Evolutionary conservation across 129 eudicot genomes (phyloP).

Genomic region (Solidago caesia): DNA sequence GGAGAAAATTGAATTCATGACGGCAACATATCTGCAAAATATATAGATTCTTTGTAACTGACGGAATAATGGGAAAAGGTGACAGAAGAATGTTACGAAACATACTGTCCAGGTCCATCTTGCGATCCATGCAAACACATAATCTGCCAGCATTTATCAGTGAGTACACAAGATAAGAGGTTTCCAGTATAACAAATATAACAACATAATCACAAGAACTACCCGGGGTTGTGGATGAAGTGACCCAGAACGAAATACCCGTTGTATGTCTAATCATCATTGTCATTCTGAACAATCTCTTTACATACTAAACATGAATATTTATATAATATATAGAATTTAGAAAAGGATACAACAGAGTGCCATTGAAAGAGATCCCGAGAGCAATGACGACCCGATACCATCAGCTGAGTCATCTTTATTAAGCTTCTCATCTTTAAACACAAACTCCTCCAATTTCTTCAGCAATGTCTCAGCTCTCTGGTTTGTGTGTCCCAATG

Average conservation of each 20-base stretch:
- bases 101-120: slow-evolving; percentile 98
- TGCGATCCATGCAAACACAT: slow-evolving; percentile 96
- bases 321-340: slow-evolving; percentile 9
- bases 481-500: slow-evolving; percentile 41
- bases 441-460: slow-evolving; percentile 68
- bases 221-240: slow-evolving; percentile 96
- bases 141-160: slow-evolving; percentile 55
- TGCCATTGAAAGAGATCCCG: slow-evolving; percentile 94
- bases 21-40: slow-evolving; percentile 78
- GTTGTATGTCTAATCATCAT: slow-evolving; percentile 68
- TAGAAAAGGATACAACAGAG: slow-evolving; percentile 83
- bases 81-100: slow-evolving; percentile 7
- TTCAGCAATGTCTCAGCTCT: slow-evolving; percentile 58
- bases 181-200: not conserved
- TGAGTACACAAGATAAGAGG: not conserved
- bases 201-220: slow-evolving; percentile 16
- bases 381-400: slow-evolving; percentile 69
- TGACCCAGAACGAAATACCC: slow-evolving; percentile 73
- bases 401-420: slow-evolving; percentile 56
- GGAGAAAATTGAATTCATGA: slow-evolving; percentile 94
- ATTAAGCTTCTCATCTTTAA: slow-evolving; percentile 63
- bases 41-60: slow-evolving; percentile 13
- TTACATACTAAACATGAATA: not conserved
- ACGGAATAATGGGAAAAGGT: not conserved
- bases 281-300: slow-evolving; percentile 37